These are phyloP conservation scores for Selenicereus undatus DNA, from an alignment of 148 eudicot species.

Conservation along the genomic window DNA sequence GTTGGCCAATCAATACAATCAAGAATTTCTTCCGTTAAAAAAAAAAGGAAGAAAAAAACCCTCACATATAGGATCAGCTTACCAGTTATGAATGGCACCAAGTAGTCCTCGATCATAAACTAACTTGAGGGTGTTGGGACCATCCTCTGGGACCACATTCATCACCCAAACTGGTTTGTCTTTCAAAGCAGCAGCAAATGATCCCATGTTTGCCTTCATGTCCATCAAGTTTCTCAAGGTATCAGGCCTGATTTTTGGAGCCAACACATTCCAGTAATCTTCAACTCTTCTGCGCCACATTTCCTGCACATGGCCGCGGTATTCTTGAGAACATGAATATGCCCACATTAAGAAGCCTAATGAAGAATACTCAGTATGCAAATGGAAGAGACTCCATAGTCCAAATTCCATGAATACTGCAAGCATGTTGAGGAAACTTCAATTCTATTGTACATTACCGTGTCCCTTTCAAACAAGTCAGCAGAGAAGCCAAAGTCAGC, in stretches of 20 bases:
- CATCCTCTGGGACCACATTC: slow-evolving; percentile 44
- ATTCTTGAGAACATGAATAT: background rate
- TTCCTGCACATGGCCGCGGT: slow-evolving; percentile 23
- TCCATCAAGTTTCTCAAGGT: slow-evolving; percentile 46
- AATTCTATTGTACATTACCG: slow-evolving; percentile 24
- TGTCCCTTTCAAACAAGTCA: slow-evolving; percentile 38
- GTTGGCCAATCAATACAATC: too few species aligned
- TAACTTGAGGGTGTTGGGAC: slow-evolving; percentile 43
- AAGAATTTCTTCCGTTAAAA: too few species aligned
- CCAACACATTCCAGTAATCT: slow-evolving; percentile 39
- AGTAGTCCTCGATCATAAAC: slow-evolving; percentile 44
- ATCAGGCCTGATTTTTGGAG: slow-evolving; percentile 30
- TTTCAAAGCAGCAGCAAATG: slow-evolving; percentile 43
- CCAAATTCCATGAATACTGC: background rate
- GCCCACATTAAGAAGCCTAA: background rate
- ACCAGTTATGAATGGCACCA: slow-evolving; percentile 43
- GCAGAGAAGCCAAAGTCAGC: slow-evolving; percentile 34
- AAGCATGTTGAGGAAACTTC: background rate
- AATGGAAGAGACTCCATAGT: background rate
- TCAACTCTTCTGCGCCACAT: slow-evolving; percentile 42
- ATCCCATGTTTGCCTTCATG: slow-evolving; percentile 50
- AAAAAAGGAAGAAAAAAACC: too few species aligned
- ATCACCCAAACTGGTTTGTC: slow-evolving; percentile 48
- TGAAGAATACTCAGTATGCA: background rate
- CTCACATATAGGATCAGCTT: slow-evolving; percentile 3